Evolutionary conservation across 2,329 filamentous ascomycete genomes (phyloP), one percentile per base, ranked within the genome.

Genomic region (Sporothrix inflata): DNA sequence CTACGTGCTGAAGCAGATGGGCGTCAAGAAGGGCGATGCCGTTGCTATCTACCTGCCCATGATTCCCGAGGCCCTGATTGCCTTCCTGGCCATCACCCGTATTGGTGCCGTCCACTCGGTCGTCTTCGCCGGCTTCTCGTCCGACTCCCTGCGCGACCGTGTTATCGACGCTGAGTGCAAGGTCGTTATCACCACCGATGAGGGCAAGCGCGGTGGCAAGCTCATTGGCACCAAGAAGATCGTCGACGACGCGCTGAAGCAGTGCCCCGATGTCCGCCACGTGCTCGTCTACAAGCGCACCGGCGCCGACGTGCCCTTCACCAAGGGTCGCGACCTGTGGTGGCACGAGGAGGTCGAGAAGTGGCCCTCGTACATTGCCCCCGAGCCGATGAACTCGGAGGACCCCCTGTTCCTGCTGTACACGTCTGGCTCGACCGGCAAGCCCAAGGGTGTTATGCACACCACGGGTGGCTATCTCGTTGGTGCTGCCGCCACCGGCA

Each of bases 261-360:
- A 97, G 83, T 98, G 95, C 83, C 95, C 95, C 21, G 91, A 93
- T 77, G 92, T 99, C 76, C 89, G 86, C 55, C 90, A 92, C 82
- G 93, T 93, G 77, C 87, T 99, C 51, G 96, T 99, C 72, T 98
- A 91, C 87, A 95, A 97, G 88, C 92, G 96, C 78, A 99, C 96
- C 49, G 95, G 95, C 69, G 91, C 94, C 66, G 94, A 98, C 70
- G 91, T 98, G 24, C 94, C 95, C 75, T 95, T 92, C 92, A 97
- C 94, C 69, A 83, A 89, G 76, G 94, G 94, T 76, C 91, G 96
- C 79, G 96, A 99, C 83, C 87, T 89, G 80, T 99, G 96, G 96
- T 99, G 96, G 96, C 94, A 98, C 83, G 96, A 98, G 85, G 95
- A 98, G 87, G 91, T 95, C 71, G 93, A 97, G 81, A 98, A 98